Base-by-base conservation (phyloP, 2,329 filamentous ascomycete species). In the Emmonsiellopsis sp. region DNA sequence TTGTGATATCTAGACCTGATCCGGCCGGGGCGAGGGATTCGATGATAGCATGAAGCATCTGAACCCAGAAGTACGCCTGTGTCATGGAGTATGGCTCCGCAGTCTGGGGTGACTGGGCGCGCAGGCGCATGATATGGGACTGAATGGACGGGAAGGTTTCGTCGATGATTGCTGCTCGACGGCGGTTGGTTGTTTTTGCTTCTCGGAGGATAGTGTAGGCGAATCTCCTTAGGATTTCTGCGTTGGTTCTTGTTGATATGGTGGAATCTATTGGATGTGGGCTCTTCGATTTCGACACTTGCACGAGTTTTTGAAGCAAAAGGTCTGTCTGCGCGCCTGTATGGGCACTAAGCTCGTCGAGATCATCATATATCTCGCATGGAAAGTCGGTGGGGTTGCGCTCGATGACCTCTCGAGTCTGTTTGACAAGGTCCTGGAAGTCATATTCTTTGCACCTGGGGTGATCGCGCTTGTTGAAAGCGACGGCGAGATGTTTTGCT, bases 321-420 rank as follows among this genome's bases (percentile, higher is more conserved):
- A 51, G 35, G 15, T 51, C 52, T 20, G 30, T 54, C 42, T 54
- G 52, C 10, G 52, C 46, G 10, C 47, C 52, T 26, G 46, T 54
- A 26, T 16, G 16, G 13, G 35, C 52, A 44, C 52, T 54, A 38
- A 54, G 35, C 15, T 32, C 16, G 15, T 50, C 41, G 7, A 54
- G 16, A 51, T 54, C 52, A 16, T 54, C 52, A 37, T 51, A 54
- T 7, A 54, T 16, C n/a, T 54, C 52, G 46, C 47, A 54, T 11
- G 50, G 37, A 32, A 43, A 50, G 10, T 32, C 10, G 3, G 46
- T 7, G n/a, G n/a, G 47, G 11, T 35, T 13, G 9, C 43, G 11
- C n/a, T 45, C n/a, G 7, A 54, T 31, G 35, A 51, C 30, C 26
- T 34, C 30, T 34, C 41, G 51, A 37, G 45, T 32, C 4, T 11